A percentile compares a stretch with the other conserved stretches of the same genome.
Conservation (phyloP, 73 alveolate genomes). For the Tetrahymena borealis region DNA sequence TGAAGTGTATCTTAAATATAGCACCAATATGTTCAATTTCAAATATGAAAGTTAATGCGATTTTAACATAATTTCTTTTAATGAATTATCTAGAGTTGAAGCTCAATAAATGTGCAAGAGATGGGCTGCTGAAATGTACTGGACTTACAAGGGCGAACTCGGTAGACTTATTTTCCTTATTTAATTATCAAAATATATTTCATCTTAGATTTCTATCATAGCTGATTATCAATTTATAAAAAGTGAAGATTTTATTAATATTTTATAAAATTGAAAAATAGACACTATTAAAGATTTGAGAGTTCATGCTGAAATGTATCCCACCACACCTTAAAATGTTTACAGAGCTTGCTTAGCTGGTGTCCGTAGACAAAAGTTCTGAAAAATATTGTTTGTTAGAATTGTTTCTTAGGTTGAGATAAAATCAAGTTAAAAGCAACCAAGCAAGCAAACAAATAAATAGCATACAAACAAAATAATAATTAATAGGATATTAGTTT, state of each 20-base stretch:
- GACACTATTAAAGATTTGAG: conserved; percentile 73
- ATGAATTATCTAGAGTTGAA: conserved; percentile 26
- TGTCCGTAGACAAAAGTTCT: conserved; percentile 76
- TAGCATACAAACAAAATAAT: not conserved
- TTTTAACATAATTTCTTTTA: not conserved
- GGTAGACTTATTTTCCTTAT: conserved; percentile 21
- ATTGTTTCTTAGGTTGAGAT: no score
- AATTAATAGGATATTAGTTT: not conserved
- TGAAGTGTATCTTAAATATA: not conserved
- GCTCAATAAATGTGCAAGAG: conserved; percentile 87
- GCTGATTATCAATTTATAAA: conserved; percentile 26
- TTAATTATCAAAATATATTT: not conserved
- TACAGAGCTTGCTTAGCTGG: conserved; percentile 89
- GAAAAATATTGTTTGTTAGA: conserved; percentile 43
- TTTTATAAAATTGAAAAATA: not conserved
- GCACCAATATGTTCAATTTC: not conserved
- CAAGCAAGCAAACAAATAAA: not conserved
- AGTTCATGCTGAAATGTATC: conserved; percentile 72
- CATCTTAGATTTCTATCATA: not conserved
- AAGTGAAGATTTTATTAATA: not conserved
- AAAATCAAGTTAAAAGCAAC: not conserved
- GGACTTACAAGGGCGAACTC: conserved; percentile 47
- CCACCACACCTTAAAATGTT: conserved; percentile 60
- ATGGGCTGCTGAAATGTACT: conserved; percentile 59
- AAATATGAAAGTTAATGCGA: not conserved